Conservation (phyloP, 2,329 filamentous ascomycete genomes). For the Sclerotinia sclerotiorum region DNA sequence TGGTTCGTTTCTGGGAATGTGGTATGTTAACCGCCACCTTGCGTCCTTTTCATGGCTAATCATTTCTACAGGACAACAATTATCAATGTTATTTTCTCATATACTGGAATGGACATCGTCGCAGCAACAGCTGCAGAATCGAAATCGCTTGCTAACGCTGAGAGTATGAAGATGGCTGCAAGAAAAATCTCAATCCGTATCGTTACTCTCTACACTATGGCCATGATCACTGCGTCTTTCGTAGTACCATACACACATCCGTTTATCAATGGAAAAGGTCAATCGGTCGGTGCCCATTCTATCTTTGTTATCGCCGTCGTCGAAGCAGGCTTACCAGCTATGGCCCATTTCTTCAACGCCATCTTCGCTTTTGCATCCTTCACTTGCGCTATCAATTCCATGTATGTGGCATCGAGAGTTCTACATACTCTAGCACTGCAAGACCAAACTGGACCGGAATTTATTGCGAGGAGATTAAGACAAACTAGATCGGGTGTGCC, state of each 20-base stretch:
- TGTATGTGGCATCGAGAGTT: constrained; percentile 44
- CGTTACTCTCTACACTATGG: constrained; percentile 38
- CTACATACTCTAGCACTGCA: constrained; percentile 44
- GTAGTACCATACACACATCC: constrained; percentile 43
- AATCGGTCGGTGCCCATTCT: constrained; percentile 42
- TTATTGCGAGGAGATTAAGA: constrained; percentile 43
- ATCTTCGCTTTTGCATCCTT: constrained; percentile 44
- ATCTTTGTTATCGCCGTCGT: constrained; percentile 45
- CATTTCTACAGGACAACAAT: constrained; percentile 41
- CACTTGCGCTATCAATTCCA: constrained; percentile 43
- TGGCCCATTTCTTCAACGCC: constrained; percentile 40
- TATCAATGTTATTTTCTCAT: constrained; percentile 40
- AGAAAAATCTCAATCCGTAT: constrained; percentile 45
- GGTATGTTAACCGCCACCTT: constrained; percentile 35
- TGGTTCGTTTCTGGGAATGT: constrained; percentile 44
- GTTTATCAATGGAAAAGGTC: constrained; percentile 44
- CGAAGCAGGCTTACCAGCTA: constrained; percentile 42
- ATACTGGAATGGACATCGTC: constrained; percentile 42
- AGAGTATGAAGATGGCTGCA: constrained; percentile 46
- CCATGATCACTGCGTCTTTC: constrained; percentile 38
- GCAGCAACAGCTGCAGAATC: constrained; percentile 44
- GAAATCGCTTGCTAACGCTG: constrained; percentile 41
- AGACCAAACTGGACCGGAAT: constrained; percentile 45
- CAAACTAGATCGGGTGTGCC: constrained; percentile 44
- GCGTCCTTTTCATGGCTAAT: background rate